A percentile compares a stretch with the other conserved stretches of the same genome.
phyloP scores from a whole-genome alignment of 2,329 filamentous ascomycete genomes.

The Pyricularia pennisetigena region DNA sequence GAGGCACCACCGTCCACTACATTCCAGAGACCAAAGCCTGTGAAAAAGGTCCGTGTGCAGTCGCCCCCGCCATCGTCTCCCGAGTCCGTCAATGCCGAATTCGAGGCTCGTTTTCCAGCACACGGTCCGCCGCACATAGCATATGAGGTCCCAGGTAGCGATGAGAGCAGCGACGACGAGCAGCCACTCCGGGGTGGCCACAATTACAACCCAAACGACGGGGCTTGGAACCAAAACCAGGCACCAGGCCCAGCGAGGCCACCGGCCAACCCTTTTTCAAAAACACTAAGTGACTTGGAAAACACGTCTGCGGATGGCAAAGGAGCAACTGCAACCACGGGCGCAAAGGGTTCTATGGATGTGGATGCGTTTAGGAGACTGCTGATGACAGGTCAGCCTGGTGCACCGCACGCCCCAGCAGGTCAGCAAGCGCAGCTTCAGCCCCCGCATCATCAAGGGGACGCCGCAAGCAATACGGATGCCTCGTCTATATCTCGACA shows the following conservation, averaged over 20 bases:
- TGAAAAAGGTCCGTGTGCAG: conserved; percentile 59
- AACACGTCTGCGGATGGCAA: conserved; percentile 20
- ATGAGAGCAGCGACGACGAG: background rate
- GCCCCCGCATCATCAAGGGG: conserved; percentile 13
- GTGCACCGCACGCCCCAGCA: conserved; percentile 16
- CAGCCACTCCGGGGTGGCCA: background rate
- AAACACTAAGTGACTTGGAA: conserved; percentile 42
- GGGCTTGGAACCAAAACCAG: background rate
- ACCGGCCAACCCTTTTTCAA: conserved; percentile 46
- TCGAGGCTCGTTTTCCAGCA: conserved; percentile 19
- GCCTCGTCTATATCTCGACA: conserved; percentile 48
- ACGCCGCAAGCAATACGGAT: conserved; percentile 45
- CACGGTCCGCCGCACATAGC: conserved; percentile 6
- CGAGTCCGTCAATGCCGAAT: conserved; percentile 30
- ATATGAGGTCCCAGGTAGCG: background rate
- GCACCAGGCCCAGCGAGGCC: conserved; percentile 11
- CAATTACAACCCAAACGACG: background rate
- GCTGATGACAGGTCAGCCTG: conserved; percentile 61
- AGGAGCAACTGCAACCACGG: conserved; percentile 18
- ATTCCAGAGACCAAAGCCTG: conserved; percentile 37
- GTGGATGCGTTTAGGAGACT: conserved; percentile 71
- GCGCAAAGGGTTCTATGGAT: conserved; percentile 47
- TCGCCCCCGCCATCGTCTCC: conserved; percentile 53
- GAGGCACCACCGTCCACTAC: conserved; percentile 23
- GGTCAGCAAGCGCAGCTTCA: conserved; percentile 13